Conservation (phyloP, 352 stramenopile species). For the Phytophthora boehmeriae region DNA sequence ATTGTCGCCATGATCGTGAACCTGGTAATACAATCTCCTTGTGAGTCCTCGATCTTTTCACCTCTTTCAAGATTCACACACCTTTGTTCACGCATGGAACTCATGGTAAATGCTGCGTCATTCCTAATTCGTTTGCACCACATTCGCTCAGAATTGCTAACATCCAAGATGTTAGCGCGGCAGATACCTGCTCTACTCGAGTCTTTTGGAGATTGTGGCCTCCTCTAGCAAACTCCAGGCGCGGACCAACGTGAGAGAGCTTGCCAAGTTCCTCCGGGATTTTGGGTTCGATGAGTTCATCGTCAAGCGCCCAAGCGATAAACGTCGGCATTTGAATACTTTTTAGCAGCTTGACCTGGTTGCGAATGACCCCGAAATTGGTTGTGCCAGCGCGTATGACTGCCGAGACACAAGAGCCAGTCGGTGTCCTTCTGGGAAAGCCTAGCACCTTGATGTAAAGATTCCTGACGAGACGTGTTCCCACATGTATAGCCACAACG, state of each 20-base stretch:
- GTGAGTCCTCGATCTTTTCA: too few species aligned
- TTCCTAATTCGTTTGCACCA: constrained; percentile 16
- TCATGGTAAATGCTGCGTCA: constrained; percentile 27
- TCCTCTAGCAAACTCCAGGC: constrained; percentile 47
- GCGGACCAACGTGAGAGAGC: constrained; percentile 35
- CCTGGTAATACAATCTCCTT: too few species aligned
- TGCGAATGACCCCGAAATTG: constrained; percentile 44
- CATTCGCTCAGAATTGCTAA: constrained; percentile 17
- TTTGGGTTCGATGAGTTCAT: constrained; percentile 47
- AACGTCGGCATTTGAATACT: constrained; percentile 37
- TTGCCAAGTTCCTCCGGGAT: constrained; percentile 48
- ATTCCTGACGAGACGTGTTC: constrained; percentile 33
- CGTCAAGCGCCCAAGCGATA: constrained; percentile 49
- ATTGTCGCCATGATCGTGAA: too few species aligned
- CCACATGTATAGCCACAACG: constrained; percentile 27
- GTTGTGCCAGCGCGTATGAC: constrained; percentile 49
- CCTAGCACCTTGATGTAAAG: constrained; percentile 47
- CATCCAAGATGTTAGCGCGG: constrained; percentile 36
- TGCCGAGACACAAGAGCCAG: constrained; percentile 44
- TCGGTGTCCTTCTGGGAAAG: constrained; percentile 34
- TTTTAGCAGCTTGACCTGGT: constrained; percentile 33
- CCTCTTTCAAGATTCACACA: too few species aligned
- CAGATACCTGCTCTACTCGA: constrained; percentile 36
- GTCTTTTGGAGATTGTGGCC: constrained; percentile 76
- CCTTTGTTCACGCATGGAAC: constrained; percentile 4